Conservation (phyloP, 106 monocot genomes). For the Acorus calamus region DNA sequence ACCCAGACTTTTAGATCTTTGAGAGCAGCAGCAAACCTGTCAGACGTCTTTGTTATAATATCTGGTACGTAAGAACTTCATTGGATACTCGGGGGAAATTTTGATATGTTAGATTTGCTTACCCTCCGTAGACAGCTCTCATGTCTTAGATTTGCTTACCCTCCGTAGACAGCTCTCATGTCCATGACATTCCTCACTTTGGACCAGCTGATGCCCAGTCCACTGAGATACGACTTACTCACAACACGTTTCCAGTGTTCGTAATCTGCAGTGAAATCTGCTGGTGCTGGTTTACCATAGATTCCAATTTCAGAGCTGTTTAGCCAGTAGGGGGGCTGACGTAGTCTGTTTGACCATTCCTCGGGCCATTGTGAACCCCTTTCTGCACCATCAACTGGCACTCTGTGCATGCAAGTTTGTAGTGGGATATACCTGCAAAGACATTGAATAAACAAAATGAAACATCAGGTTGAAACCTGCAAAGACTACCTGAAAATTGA, state of each 20-base stretch:
- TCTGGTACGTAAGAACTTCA: background rate
- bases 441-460: no score
- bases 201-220: slow-evolving; percentile 67
- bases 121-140: no score
- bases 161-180: slow-evolving; percentile 96
- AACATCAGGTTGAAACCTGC: no score
- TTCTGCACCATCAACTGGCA: slow-evolving; percentile 39
- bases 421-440: slow-evolving; percentile 59
- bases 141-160: no score
- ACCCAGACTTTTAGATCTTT: slow-evolving; percentile 83
- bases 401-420: slow-evolving; percentile 69
- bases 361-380: slow-evolving; percentile 61
- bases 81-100: no score
- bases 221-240: slow-evolving; percentile 52
- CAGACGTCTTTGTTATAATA: no score
- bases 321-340: slow-evolving; percentile 69
- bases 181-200: slow-evolving; percentile 93
- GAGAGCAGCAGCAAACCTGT: slow-evolving; percentile 85
- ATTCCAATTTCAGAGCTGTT: slow-evolving; percentile 44
- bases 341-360: slow-evolving; percentile 56
- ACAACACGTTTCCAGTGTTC: slow-evolving; percentile 65
- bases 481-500: no score
- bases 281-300: slow-evolving; percentile 50
- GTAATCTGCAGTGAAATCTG: slow-evolving; percentile 63
- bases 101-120: background rate